phyloP scores from a whole-genome alignment of 2,329 filamentous ascomycete genomes.

The Aspergillus phoenicis region DNA sequence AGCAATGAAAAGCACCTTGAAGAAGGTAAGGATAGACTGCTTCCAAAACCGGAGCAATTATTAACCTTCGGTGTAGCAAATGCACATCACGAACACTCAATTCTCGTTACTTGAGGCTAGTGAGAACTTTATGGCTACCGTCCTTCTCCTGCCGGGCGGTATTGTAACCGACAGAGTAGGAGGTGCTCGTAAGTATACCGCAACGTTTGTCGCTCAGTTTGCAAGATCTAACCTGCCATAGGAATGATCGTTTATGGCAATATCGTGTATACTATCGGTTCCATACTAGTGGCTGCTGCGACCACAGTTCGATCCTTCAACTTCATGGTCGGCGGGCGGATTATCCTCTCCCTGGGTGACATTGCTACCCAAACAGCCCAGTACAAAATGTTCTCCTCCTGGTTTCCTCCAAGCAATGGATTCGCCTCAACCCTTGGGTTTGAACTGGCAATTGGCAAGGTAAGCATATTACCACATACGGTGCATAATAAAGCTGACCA shows the following conservation, averaged over 20 bases:
- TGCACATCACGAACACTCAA: conserved; percentile 62
- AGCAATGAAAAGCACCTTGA: conserved; percentile 63
- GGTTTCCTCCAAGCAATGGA: conserved; percentile 64
- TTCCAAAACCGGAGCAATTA: not conserved
- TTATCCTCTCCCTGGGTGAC: conserved; percentile 62
- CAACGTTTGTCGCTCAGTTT: not conserved
- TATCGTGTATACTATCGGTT: conserved; percentile 59
- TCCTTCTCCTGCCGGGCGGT: conserved; percentile 58
- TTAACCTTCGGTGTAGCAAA: conserved; percentile 36
- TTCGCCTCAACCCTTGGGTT: conserved; percentile 65
- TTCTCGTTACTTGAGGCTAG: conserved; percentile 62
- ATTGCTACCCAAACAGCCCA: conserved; percentile 66
- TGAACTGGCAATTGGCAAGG: conserved; percentile 62
- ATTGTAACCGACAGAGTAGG: conserved; percentile 61
- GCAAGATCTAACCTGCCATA: conserved; percentile 13
- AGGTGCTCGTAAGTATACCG: conserved; percentile 50
- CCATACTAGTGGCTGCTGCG: conserved; percentile 61
- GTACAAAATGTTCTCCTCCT: conserved; percentile 67
- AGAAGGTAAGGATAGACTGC: conserved; percentile 47
- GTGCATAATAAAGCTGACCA: not conserved
- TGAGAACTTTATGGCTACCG: conserved; percentile 64
- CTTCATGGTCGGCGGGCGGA: conserved; percentile 62
- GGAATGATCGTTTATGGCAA: conserved; percentile 64
- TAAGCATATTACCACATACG: not conserved
- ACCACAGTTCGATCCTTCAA: conserved; percentile 59